Evolutionary conservation across 179 eudicot species (phyloP).

Genomic region (Carnegiea gigantea): DNA sequence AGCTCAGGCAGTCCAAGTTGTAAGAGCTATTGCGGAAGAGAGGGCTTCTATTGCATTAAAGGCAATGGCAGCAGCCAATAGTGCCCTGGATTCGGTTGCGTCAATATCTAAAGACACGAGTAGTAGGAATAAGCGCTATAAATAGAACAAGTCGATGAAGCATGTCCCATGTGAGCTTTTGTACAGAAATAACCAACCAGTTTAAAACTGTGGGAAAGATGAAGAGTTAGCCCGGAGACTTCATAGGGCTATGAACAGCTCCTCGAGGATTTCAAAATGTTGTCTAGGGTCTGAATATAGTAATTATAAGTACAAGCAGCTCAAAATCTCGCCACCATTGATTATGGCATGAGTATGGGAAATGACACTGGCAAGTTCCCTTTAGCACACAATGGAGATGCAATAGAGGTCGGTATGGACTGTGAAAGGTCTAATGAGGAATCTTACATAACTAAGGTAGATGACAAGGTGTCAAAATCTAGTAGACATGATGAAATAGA

Average conservation of each 20-base stretch:
- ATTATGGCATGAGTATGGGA: conserved; percentile 24
- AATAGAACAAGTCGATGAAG: conserved; percentile 70
- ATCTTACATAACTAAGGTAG: conserved; percentile 29
- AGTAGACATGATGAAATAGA: conserved; percentile 36
- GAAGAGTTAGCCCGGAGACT: conserved; percentile 72
- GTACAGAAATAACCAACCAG: conserved; percentile 46
- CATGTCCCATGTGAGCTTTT: conserved; percentile 57
- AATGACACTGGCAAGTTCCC: conserved; percentile 31
- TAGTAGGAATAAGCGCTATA: conserved; percentile 37
- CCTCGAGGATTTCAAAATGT: conserved; percentile 61
- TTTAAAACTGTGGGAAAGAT: conserved; percentile 49
- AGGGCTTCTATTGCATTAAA: conserved; percentile 73
- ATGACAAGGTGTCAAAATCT: conserved; percentile 38
- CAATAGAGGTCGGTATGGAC: conserved; percentile 25
- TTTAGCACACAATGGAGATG: conserved; percentile 36
- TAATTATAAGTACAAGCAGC: conserved; percentile 54
- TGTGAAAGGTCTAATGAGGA: conserved; percentile 42
- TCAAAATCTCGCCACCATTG: conserved; percentile 34
- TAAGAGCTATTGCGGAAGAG: conserved; percentile 70
- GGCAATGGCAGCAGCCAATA: conserved; percentile 77
- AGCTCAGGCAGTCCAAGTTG: conserved; percentile 58
- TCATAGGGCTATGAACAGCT: conserved; percentile 70
- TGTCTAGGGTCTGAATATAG: conserved; percentile 44
- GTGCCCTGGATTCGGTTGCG: conserved; percentile 63
- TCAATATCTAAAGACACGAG: conserved; percentile 38